These are phyloP conservation scores for Backusella tuberculispora DNA, from an alignment of 192 early-diverging fungal species.

Conservation along the genomic window DNA sequence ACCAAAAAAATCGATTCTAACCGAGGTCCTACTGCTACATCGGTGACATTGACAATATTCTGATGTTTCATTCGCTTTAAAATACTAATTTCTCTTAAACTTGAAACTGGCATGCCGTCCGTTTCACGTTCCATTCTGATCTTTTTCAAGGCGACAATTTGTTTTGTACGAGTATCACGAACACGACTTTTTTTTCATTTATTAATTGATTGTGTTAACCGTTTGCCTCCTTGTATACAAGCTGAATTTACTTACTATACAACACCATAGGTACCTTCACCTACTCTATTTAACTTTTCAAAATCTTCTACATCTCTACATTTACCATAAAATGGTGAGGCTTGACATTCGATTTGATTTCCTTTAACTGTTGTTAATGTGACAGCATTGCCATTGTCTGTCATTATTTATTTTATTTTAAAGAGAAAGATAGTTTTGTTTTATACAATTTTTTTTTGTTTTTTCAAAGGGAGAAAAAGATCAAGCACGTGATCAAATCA, in stretches of 20 bases:
- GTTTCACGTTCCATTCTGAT: constrained; percentile 59
- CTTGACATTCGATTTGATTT: constrained; percentile 18
- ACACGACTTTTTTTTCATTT: constrained; percentile 47
- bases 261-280: constrained; percentile 93
- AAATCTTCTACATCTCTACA: constrained; percentile 86
- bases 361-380: constrained; percentile 20
- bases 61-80: constrained; percentile 66
- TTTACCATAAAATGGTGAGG: constrained; percentile 56
- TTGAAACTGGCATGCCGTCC: constrained; percentile 72
- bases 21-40: constrained; percentile 68
- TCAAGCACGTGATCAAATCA: not conserved
- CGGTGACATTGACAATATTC: constrained; percentile 73
- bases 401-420: constrained; percentile 7
- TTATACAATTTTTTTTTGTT: no score
- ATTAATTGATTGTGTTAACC: not conserved
- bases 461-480: not conserved
- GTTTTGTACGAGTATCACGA: constrained; percentile 51
- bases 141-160: constrained; percentile 56
- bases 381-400: not conserved
- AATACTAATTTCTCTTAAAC: constrained; percentile 76
- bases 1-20: constrained; percentile 84
- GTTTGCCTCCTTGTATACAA: not conserved
- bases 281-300: constrained; percentile 87
- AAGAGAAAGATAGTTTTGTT: not conserved
- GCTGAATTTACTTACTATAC: constrained; percentile 65